phyloP scores from a whole-genome alignment of 2,329 filamentous ascomycete species.

The Madurella mycetomatis region DNA sequence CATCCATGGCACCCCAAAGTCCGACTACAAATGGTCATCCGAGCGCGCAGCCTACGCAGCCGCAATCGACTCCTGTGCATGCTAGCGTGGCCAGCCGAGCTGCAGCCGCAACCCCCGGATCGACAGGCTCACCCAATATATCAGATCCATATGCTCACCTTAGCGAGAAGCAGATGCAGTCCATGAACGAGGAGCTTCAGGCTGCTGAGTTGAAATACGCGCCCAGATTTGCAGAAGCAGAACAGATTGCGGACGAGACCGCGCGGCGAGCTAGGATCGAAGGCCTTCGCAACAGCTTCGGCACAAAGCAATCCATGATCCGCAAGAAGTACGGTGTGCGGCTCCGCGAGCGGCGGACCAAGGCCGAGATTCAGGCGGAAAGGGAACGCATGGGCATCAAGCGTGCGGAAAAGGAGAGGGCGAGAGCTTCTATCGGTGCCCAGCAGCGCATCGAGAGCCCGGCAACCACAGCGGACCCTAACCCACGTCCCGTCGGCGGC shows the following conservation, averaged over 20 bases:
- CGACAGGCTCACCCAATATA: slow-evolving; percentile 19
- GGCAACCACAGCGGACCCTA: neutral
- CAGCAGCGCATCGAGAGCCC: slow-evolving; percentile 1
- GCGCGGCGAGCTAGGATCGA: slow-evolving; percentile 33
- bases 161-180: slow-evolving; percentile 27
- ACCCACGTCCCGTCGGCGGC: neutral
- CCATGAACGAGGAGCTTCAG: slow-evolving; percentile 36
- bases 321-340: slow-evolving; percentile 56
- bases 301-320: slow-evolving; percentile 53
- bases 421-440: slow-evolving; percentile 4
- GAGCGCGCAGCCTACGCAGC: slow-evolving; percentile 2
- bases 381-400: slow-evolving; percentile 38
- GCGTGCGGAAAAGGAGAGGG: slow-evolving; percentile 23
- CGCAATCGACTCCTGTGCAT: slow-evolving; percentile 15
- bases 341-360: slow-evolving; percentile 46
- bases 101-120: slow-evolving; percentile 10
- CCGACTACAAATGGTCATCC: slow-evolving; percentile 10
- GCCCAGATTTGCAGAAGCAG: slow-evolving; percentile 40
- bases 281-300: slow-evolving; percentile 48
- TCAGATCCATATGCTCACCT: slow-evolving; percentile 45
- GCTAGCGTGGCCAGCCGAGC: slow-evolving; percentile 4
- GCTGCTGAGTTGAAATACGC: slow-evolving; percentile 38
- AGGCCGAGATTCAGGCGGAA: slow-evolving; percentile 42
- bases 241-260: slow-evolving; percentile 33
- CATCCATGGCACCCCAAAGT: slow-evolving; percentile 7